Conservation (phyloP, 306 rosid species). For the Dalbergia oliveri region DNA sequence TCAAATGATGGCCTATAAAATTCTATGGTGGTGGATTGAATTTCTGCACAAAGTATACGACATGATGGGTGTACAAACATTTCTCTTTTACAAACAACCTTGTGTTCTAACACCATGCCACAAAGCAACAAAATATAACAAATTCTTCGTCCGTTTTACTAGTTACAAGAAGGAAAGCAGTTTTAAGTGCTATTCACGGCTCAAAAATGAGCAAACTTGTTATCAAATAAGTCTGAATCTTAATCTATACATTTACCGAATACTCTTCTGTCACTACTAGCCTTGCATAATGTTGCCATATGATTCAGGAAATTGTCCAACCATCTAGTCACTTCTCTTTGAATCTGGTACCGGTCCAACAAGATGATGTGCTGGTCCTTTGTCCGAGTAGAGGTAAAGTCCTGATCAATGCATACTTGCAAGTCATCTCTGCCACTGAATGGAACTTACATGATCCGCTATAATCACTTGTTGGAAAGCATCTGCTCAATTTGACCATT, state of each 20-base stretch:
- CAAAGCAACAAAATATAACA: background rate
- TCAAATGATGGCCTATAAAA: too few relatives aligned
- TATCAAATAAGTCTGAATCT: background rate
- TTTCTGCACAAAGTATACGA: too few relatives aligned
- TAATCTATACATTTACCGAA: background rate
- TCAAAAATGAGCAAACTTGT: background rate
- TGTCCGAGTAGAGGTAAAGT: conserved; percentile 24
- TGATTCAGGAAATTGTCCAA: conserved; percentile 5
- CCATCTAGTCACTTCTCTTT: conserved; percentile 18
- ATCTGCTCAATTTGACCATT: conserved; percentile 85
- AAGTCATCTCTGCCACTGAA: conserved; percentile 34
- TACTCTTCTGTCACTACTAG: background rate
- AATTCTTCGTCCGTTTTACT: conserved; percentile 2
- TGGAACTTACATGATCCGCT: conserved; percentile 3
- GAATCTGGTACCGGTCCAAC: conserved; percentile 8
- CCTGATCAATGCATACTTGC: conserved; percentile 1
- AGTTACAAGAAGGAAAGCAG: background rate
- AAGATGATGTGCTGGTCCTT: conserved; percentile 2
- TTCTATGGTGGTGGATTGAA: too few relatives aligned
- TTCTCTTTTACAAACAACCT: too few relatives aligned
- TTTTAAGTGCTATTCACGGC: background rate
- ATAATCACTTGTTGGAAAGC: conserved; percentile 63
- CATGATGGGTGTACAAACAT: too few relatives aligned
- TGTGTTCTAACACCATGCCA: background rate
- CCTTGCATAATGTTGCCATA: background rate